Base-by-base conservation (phyloP, 768 basidiomycete species). In the Nidularia pulvinata region DNA sequence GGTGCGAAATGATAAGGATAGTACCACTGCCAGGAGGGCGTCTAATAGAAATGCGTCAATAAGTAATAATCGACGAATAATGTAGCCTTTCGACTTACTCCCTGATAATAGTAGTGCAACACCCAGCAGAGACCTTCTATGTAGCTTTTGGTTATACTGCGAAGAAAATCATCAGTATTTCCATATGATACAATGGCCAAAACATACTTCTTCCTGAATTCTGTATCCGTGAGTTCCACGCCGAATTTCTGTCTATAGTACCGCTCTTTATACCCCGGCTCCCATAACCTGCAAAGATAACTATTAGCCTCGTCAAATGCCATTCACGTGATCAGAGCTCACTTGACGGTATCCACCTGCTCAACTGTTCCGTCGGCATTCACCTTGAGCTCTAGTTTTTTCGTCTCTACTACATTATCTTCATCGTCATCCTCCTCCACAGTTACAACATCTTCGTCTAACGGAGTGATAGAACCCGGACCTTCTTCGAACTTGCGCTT, bases 1-100 rank as follows among this genome's bases (percentile, higher is more conserved):
- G 97, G 97, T 10, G 97, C 93, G 67, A 97, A 99, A 70, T 99
- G 97, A 63, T 90, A 95, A 1, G 97, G 97, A 68, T 98, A 98
- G 73, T 89, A 99, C 97, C 97, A 99, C 64, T 95, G 86, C 96
- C 96, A 98, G 2, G 95, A 97, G 3, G 92, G 91, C 6, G 91
- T 85, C 93, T 89, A 46, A 34, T 3, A 14, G 42, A 33, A 37
- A 54, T 57, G 48, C 62, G 63, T 55, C n/a, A 7, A 34, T 19
- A 19, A 19, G 19, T 19, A 19, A 19, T 19, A 13, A 55, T 19
- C 50, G 4, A 43, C 9, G 10, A 10, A 46, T n/a, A 46, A 25
- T 16, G 46, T n/a, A 22, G 16, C 10, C 32, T 4, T 6, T 34
- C 6, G n/a, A 39, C 48, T 43, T 45, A 97, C 95, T 62, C 97